Evolutionary conservation across 2,329 filamentous ascomycete genomes (phyloP).

Genomic region (Cadophora malorum): DNA sequence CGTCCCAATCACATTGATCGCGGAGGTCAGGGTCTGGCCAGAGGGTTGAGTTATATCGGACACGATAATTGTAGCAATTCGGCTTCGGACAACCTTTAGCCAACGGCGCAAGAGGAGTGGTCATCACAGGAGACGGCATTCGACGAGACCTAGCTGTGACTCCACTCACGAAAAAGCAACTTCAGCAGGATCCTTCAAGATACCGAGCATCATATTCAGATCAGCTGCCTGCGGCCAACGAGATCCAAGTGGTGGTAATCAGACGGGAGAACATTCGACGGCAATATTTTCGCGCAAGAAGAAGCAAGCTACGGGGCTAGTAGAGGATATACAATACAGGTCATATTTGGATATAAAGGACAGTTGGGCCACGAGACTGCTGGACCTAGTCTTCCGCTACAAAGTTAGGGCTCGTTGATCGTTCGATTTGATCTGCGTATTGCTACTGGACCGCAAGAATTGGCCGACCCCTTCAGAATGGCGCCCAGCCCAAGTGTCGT

Average conservation of each 20-base stretch:
- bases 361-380: background rate
- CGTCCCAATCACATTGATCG: background rate
- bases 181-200: too few species aligned
- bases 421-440: background rate
- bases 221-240: background rate
- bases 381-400: background rate
- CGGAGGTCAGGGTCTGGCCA: too few species aligned
- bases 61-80: background rate
- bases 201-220: background rate
- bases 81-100: background rate
- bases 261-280: background rate
- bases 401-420: background rate
- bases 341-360: background rate
- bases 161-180: slow-evolving; percentile 1
- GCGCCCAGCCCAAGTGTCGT: slow-evolving; percentile 51
- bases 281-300: background rate
- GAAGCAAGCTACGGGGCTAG: background rate
- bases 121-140: slow-evolving; percentile 1
- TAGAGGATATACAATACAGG: background rate
- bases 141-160: background rate
- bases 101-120: background rate
- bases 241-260: background rate
- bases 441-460: background rate
- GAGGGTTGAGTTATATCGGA: background rate
- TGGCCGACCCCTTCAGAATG: slow-evolving; percentile 30